A percentile compares a stretch with the other conserved stretches of the same genome.
Evolutionary conservation across 2,329 filamentous ascomycete genomes (phyloP).

Genomic region (Phialophora expanda): DNA sequence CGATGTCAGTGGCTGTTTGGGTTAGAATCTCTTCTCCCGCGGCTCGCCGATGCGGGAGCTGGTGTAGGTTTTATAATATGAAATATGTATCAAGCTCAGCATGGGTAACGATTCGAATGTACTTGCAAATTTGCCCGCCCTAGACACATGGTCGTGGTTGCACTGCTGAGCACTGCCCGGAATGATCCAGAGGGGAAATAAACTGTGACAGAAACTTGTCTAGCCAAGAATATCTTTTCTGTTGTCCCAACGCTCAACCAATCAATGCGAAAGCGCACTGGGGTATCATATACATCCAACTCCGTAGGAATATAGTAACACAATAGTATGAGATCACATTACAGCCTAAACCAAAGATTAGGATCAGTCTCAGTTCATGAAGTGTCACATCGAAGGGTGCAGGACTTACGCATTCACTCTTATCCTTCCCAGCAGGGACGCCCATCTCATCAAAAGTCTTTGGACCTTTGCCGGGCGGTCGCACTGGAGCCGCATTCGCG

Average conservation of each 20-base stretch:
- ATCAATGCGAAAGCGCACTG: background rate
- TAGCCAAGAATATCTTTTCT: background rate
- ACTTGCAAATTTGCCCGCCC: background rate
- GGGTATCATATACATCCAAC: slow-evolving; percentile 14
- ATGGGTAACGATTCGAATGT: background rate
- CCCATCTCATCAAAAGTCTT: slow-evolving; percentile 99
- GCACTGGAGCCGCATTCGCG: slow-evolving; percentile 38
- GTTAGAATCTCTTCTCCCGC: background rate
- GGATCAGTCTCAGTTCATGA: background rate
- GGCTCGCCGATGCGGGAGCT: background rate
- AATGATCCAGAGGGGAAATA: background rate
- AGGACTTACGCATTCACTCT: slow-evolving; percentile 83
- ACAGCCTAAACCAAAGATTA: slow-evolving; percentile 4
- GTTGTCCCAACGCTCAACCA: background rate
- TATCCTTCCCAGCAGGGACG: slow-evolving; percentile 79
- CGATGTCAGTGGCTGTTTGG: background rate
- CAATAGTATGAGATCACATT: slow-evolving; percentile 15
- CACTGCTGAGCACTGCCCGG: background rate
- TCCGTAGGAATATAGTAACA: background rate
- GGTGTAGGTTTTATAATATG: background rate
- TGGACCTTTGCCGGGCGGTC: slow-evolving; percentile 70
- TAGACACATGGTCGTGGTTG: background rate
- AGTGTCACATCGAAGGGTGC: background rate
- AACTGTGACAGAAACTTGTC: background rate
- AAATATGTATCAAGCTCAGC: background rate